Conservation (phyloP, 2,329 filamentous ascomycete species). For the Aspergillus sp. region DNA sequence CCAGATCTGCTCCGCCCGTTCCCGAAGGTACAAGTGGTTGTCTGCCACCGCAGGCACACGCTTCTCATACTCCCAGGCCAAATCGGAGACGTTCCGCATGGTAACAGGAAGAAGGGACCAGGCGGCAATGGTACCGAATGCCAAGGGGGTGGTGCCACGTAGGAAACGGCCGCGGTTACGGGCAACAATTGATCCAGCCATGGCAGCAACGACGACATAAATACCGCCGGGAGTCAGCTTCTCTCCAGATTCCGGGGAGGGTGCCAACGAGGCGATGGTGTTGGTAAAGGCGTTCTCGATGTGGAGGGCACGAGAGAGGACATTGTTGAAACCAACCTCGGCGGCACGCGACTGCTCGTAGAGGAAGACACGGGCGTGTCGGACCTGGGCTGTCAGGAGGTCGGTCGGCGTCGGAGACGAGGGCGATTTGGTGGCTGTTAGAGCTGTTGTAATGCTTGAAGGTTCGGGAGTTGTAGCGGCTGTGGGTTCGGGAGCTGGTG, state of each 20-base stretch:
- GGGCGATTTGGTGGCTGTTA: conserved; percentile 53
- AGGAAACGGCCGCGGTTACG: conserved; percentile 85
- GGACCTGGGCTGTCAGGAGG: conserved; percentile 79
- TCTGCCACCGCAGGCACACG: conserved; percentile 79
- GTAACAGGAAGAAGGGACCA: conserved; percentile 86
- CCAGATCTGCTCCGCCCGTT: conserved; percentile 67
- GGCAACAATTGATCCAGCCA: conserved; percentile 90
- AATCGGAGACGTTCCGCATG: conserved; percentile 80
- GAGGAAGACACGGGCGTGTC: conserved; percentile 74
- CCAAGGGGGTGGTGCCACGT: conserved; percentile 72
- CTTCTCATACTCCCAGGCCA: conserved; percentile 93
- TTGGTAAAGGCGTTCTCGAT: conserved; percentile 87
- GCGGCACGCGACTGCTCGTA: conserved; percentile 71
- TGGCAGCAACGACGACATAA: conserved; percentile 89
- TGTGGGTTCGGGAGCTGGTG: conserved; percentile 14
- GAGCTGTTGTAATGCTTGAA: conserved; percentile 19
- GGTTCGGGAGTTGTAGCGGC: conserved; percentile 12
- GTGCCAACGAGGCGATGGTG: conserved; percentile 85
- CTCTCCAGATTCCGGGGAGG: conserved; percentile 81
- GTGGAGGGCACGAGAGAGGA: conserved; percentile 76
- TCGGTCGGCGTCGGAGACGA: conserved; percentile 77
- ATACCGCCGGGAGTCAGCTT: conserved; percentile 83
- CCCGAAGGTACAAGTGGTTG: conserved; percentile 71
- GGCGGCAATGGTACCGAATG: conserved; percentile 77
- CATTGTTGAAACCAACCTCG: conserved; percentile 79